Evolutionary conservation across 2,329 filamentous ascomycete genomes (phyloP).

Genomic region (Curvularia spicifera): DNA sequence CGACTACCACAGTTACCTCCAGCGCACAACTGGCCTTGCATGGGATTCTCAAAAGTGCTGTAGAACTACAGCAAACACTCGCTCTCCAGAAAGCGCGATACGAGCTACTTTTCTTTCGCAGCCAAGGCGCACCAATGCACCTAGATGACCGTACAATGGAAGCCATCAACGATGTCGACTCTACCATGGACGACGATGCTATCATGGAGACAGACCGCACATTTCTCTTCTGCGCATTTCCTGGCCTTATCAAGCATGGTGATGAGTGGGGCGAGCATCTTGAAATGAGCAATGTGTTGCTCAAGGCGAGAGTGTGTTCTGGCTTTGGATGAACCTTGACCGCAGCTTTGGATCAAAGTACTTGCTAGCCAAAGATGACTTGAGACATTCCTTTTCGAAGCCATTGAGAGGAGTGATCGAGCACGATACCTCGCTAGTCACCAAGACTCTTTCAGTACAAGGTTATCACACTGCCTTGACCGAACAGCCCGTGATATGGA

Average conservation of each 20-base stretch:
- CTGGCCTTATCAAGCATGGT: constrained; percentile 40
- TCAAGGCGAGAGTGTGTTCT: constrained; percentile 44
- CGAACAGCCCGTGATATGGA: background rate
- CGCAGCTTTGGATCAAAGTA: constrained; percentile 5
- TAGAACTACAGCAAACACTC: constrained; percentile 36
- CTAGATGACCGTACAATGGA: constrained; percentile 43
- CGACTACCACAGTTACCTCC: constrained; percentile 25
- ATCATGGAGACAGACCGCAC: constrained; percentile 21
- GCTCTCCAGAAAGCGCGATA: constrained; percentile 43
- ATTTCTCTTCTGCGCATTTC: constrained; percentile 44
- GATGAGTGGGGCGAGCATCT: constrained; percentile 36
- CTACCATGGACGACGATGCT: constrained; percentile 32
- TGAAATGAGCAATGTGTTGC: constrained; percentile 36
- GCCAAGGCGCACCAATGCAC: constrained; percentile 2
- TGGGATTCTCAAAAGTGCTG: constrained; percentile 33
- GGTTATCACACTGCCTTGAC: background rate
- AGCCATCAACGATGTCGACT: constrained; percentile 37
- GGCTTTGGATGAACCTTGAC: constrained; percentile 7
- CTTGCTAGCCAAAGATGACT: background rate
- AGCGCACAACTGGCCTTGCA: constrained; percentile 28
- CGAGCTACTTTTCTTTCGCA: constrained; percentile 32
- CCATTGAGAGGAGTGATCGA: background rate
- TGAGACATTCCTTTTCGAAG: too few species aligned
- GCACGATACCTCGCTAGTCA: background rate
- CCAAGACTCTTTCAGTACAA: background rate